Evolutionary conservation across 768 basidiomycete genomes (phyloP), one percentile per base, ranked within the genome.

Genomic region (Pholiota microspora): DNA sequence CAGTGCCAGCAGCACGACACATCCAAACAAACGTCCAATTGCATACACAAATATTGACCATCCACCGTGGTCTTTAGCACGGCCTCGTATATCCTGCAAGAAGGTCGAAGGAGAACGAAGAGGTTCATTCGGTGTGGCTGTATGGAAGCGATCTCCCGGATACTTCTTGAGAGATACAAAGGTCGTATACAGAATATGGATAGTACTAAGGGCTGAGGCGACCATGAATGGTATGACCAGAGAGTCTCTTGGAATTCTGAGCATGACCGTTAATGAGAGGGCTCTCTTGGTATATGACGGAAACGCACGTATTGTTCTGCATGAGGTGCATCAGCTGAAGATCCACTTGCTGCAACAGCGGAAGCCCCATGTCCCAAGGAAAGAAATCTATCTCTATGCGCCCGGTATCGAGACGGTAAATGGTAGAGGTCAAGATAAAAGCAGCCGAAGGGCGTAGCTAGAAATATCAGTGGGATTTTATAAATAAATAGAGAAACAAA

Each of bases 21-120:
- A 58, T 23, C 57, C 60, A 13, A 56, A 24, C 8, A 61, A 50
- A n/a, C 57, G 57, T 1, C 45, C 51, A 7, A 56, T 21, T 25
- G 49, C 51, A 35, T 49, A 61, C 2, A 31, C n/a, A 36, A 46
- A 53, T 21, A 58, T 40, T 12, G 28, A 18, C n/a, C 29, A 31
- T 15, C 57, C 57, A 38, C 57, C 57, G n/a, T 58, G 60, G 7
- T 25, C 25, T 25, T 5, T 38, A n/a, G 13, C 49, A n/a, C 49
- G 34, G 24, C 15, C 21, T 9, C 9, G 21, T 42, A 42, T 12
- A 9, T 9, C 9, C 40, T 42, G 6, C 2, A 23, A 42, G 40
- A 42, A 42, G 10, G 40, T 8, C 21, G 8, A 23, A 12, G 40
- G 18, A 9, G n/a, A n/a, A n/a, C 16, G 10, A 21, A 7, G 10